Base-by-base conservation (phyloP, 192 early-diverging fungal genomes). In the Ambispora gerdemannii region DNA sequence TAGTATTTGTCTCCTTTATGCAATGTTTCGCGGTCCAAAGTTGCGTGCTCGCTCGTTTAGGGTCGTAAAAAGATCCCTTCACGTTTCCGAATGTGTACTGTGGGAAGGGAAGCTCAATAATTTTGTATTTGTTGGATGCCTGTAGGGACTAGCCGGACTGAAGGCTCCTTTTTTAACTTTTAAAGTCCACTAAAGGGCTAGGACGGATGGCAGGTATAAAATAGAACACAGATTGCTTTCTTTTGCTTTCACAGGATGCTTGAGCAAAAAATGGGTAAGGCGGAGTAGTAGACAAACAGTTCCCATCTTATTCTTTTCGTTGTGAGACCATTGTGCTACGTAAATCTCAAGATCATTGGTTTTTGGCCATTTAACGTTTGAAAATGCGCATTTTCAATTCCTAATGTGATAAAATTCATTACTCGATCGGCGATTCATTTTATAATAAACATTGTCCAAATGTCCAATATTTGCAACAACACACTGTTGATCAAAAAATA, bases 141-240 rank as follows among this genome's bases (percentile, higher is more conserved):
- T 69, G 30, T 67, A 51, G 17, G 67, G 67, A 69, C 67, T 69
- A 56, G 51, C 49, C 52, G 67, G 67, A 69, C 67, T 69, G 51
- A 51, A 69, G 67, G 67, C 65, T 67, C 65, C 65, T 52, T 67
- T 33, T 17, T 32, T 32, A n/a, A 27, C 28, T 67, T 33, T 4
- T 32, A 55, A 56, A 36, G 67, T 69, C 67, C 67, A 69, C 53
- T 56, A 19, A 67, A 55, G 33, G 67, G 67, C 52, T 36, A 56
- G 67, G 52, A 55, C 51, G 34, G 52, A 8, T 22, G 20, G 20
- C 49, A 19, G 27, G 27, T 60, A 17, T 30, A 31, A 60, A 60
- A 66, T 66, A 32, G 47, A 66, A 50, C 43, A n/a, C n/a, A n/a
- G 47, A n/a, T 50, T 66, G 43, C 47, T 66, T 63, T 38, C 24